A percentile compares a stretch with the other conserved stretches of the same genome.
phyloP scores from a whole-genome alignment of 768 basidiomycete genomes.

The Calocybe indica region DNA sequence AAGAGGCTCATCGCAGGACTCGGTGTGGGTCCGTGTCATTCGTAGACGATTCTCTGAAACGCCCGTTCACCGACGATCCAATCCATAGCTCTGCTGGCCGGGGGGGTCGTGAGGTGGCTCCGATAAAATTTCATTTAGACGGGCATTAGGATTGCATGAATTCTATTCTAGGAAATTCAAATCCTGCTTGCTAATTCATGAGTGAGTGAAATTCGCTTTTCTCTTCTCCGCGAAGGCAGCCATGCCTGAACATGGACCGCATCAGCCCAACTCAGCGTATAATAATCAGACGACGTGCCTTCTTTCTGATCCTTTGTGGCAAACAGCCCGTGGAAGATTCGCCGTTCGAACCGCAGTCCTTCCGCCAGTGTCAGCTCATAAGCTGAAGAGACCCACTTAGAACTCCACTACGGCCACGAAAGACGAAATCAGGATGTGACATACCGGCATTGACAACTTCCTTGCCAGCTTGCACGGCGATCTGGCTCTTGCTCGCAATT shows the following conservation, averaged over 20 bases:
- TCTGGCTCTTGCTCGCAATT: conserved; percentile 77
- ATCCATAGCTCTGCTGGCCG: conserved; percentile 26
- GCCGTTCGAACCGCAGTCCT: conserved; percentile 81
- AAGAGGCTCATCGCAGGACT: conserved; percentile 58
- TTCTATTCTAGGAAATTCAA: background rate
- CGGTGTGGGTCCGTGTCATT: conserved; percentile 46
- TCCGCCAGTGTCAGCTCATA: conserved; percentile 77
- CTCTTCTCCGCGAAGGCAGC: conserved; percentile 91
- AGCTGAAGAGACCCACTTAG: conserved; percentile 33
- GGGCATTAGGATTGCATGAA: no score
- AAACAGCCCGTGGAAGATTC: conserved; percentile 88
- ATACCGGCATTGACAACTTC: conserved; percentile 89
- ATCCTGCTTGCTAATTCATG: conserved; percentile 16
- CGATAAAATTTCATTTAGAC: conserved; percentile 12
- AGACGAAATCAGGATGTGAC: conserved; percentile 7
- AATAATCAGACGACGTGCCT: conserved; percentile 42
- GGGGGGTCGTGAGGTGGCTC: conserved; percentile 35
- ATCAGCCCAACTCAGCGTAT: conserved; percentile 4
- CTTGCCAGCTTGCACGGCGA: conserved; percentile 85
- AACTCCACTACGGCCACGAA: conserved; percentile 1
- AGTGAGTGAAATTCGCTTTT: conserved; percentile 75
- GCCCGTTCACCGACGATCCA: no score
- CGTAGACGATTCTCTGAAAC: background rate
- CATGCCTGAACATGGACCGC: conserved; percentile 63
- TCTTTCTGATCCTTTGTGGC: conserved; percentile 95